Evolutionary conservation across 1,139 yeast genomes (phyloP).

Genomic region (Casaregolazyma lundiana): DNA sequence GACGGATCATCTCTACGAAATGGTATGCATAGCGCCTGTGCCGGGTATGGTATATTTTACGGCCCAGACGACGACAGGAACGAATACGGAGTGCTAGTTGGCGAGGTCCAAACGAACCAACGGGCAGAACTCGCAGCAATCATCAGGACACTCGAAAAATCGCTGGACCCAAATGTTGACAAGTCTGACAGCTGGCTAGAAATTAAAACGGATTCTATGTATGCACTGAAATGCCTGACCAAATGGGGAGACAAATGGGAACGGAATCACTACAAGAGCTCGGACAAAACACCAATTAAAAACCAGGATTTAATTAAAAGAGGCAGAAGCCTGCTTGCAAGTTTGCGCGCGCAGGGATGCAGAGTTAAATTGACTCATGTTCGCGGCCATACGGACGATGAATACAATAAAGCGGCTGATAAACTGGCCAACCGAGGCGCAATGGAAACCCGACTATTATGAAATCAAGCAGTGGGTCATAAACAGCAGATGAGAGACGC

Average conservation of each 20-base stretch:
- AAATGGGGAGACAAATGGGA: slow-evolving; percentile 54
- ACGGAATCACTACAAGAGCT: slow-evolving; percentile 48
- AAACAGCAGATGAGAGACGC: too few relatives aligned
- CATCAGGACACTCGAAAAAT: slow-evolving; percentile 48
- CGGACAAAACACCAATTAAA: slow-evolving; percentile 43
- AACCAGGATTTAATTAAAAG: slow-evolving; percentile 47
- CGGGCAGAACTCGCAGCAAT: slow-evolving; percentile 76
- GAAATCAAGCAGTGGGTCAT: too few relatives aligned
- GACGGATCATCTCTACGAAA: slow-evolving; percentile 69
- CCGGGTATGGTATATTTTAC: slow-evolving; percentile 75
- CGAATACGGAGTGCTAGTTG: slow-evolving; percentile 45
- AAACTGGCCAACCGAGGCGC: slow-evolving; percentile 59
- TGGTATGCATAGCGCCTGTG: slow-evolving; percentile 42
- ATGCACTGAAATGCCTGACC: slow-evolving; percentile 46
- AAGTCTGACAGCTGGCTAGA: slow-evolving; percentile 7
- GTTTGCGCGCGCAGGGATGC: slow-evolving; percentile 15
- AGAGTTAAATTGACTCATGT: slow-evolving; percentile 53
- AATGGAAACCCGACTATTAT: not conserved
- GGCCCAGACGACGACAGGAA: slow-evolving; percentile 54
- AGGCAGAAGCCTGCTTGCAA: slow-evolving; percentile 24
- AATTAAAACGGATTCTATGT: slow-evolving; percentile 56
- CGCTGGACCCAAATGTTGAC: not conserved
- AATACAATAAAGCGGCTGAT: slow-evolving; percentile 80
- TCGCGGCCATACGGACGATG: slow-evolving; percentile 62
- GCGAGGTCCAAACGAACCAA: slow-evolving; percentile 64